Percentiles rank a stretch among this genome's conserved stretches.
These are phyloP conservation scores for Prototheca wickerhamii DNA, from an alignment of 163 green algal genomes.

Conservation along the genomic window DNA sequence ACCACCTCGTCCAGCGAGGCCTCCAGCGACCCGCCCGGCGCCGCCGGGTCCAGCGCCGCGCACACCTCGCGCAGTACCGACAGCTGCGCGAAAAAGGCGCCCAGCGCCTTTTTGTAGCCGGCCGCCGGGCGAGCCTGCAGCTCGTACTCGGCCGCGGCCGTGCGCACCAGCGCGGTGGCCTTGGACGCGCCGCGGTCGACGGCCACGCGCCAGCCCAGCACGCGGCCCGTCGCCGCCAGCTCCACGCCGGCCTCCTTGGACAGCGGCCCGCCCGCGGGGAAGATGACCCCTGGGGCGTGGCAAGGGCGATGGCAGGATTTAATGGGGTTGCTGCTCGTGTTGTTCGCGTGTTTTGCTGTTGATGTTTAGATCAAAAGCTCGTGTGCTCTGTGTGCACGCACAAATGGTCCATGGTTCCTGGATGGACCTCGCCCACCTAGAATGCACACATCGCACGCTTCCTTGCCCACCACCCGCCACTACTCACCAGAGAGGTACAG, in stretches of 20 bases:
- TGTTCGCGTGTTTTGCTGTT: too few relatives aligned
- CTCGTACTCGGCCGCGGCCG: conserved; percentile 37
- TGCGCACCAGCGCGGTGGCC: conserved; percentile 29
- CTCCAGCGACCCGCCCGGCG: conserved; percentile 36
- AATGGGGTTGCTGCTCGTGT: too few relatives aligned
- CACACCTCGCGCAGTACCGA: conserved; percentile 42
- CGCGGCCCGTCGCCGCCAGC: conserved; percentile 42
- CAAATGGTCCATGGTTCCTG: too few relatives aligned
- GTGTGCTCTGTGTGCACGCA: too few relatives aligned
- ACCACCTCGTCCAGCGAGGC: conserved; percentile 60
- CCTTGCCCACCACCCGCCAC: too few relatives aligned
- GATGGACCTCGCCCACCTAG: too few relatives aligned
- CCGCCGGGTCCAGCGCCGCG: conserved; percentile 40
- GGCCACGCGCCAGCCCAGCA: conserved; percentile 44
- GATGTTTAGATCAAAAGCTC: too few relatives aligned
- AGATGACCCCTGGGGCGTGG: conserved; percentile 38
- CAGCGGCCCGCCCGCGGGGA: conserved; percentile 31
- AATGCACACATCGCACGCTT: too few relatives aligned
- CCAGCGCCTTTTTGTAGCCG: conserved; percentile 58
- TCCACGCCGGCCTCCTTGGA: conserved; percentile 36
- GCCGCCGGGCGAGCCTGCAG: conserved; percentile 34
- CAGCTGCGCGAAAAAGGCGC: conserved; percentile 48
- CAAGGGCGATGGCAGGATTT: too few relatives aligned
- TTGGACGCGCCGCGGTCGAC: conserved; percentile 21
- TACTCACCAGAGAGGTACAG: conserved; percentile 39